A percentile compares a stretch with the other conserved stretches of the same genome.
phyloP scores from a whole-genome alignment of 2,329 filamentous ascomycete genomes.

The Fusarium longipes region DNA sequence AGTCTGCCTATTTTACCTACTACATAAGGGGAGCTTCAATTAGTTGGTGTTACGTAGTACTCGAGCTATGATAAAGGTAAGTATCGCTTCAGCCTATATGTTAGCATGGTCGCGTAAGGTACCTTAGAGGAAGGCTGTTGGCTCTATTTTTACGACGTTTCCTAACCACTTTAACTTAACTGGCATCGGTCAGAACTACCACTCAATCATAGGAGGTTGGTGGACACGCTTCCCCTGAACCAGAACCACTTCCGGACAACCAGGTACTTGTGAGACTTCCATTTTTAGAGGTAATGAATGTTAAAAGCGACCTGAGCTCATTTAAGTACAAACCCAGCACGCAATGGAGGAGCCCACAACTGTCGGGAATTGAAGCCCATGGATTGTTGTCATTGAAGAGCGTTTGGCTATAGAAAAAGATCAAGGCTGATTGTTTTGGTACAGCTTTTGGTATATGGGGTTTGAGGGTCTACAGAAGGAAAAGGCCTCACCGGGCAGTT shows the following conservation, averaged over 20 bases:
- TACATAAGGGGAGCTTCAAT: constrained; percentile 2
- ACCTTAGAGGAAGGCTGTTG: not conserved
- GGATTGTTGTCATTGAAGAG: too few relatives aligned
- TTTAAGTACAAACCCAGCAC: not conserved
- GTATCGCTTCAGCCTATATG: constrained; percentile 14
- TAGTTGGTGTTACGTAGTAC: constrained; percentile 18
- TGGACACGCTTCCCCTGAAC: constrained; percentile 28
- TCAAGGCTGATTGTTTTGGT: too few relatives aligned
- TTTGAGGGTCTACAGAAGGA: too few relatives aligned
- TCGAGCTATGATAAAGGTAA: constrained; percentile 1
- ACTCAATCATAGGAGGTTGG: constrained; percentile 18
- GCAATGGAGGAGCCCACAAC: not conserved
- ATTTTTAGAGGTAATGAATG: not conserved
- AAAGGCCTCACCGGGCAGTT: too few relatives aligned
- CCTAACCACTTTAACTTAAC: not conserved
- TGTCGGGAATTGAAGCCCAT: not conserved
- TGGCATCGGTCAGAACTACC: not conserved
- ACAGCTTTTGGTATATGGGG: too few relatives aligned
- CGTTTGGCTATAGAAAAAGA: too few relatives aligned
- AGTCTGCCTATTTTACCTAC: not conserved
- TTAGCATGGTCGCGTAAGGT: not conserved
- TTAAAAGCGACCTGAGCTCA: not conserved
- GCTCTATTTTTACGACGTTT: constrained; percentile 9
- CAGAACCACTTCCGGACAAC: not conserved
- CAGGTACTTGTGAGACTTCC: not conserved